A percentile compares a stretch with the other conserved stretches of the same genome.
Evolutionary conservation across 2,329 filamentous ascomycete species (phyloP).

Genomic region (Xylaria hypoxylon): DNA sequence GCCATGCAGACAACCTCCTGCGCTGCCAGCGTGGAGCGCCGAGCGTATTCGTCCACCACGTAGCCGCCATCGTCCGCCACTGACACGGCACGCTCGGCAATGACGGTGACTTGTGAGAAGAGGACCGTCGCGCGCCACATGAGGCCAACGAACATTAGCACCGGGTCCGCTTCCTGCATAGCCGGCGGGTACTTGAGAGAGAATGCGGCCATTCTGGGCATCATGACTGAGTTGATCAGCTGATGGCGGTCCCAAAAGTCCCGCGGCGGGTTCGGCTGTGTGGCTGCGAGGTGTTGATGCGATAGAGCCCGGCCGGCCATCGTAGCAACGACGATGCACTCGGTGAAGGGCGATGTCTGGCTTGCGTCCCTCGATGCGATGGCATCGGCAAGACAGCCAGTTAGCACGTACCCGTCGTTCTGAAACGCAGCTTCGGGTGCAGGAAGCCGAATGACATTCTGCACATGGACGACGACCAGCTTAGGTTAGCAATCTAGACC

Average conservation of each 20-base stretch:
- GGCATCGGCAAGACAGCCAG: constrained; percentile 49
- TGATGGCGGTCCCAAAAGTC: constrained; percentile 27
- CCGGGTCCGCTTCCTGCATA: constrained; percentile 24
- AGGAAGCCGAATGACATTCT: constrained; percentile 54
- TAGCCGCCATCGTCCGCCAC: constrained; percentile 17
- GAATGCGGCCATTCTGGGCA: constrained; percentile 24
- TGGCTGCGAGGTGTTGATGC: constrained; percentile 19
- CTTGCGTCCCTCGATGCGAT: constrained; percentile 38
- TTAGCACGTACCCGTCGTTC: constrained; percentile 46
- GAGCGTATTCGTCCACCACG: constrained; percentile 18
- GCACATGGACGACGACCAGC: background rate
- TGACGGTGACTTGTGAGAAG: constrained; percentile 19
- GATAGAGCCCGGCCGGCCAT: constrained; percentile 28
- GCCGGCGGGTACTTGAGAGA: constrained; percentile 15
- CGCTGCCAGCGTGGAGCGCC: constrained; percentile 24
- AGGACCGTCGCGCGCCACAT: constrained; percentile 26
- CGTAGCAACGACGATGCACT: constrained; percentile 26
- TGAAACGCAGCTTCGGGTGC: constrained; percentile 53
- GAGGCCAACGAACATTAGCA: constrained; percentile 21
- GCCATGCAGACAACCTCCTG: constrained; percentile 23
- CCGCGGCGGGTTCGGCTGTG: constrained; percentile 16
- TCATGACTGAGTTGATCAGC: constrained; percentile 20
- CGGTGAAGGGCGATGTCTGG: constrained; percentile 23
- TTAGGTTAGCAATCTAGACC: constrained; percentile 16
- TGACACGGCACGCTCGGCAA: constrained; percentile 15